Evolutionary conservation across 306 rosid species (phyloP).

Genomic region (Lathyrus sativus): DNA sequence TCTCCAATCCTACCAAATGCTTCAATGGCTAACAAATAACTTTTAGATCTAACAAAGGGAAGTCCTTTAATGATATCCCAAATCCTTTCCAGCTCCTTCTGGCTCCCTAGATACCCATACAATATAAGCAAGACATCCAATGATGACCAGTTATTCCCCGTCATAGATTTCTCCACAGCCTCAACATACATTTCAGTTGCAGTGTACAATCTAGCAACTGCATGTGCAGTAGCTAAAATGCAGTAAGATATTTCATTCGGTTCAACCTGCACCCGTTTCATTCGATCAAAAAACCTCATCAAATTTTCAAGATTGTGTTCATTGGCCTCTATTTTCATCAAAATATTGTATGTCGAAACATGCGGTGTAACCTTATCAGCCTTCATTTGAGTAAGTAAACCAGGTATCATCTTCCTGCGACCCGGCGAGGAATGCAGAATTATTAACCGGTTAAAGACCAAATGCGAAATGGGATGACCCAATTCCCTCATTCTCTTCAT

Average conservation of each 20-base stretch:
- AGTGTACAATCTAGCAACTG: conserved; percentile 67
- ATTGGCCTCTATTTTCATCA: conserved; percentile 88
- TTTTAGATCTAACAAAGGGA: conserved; percentile 74
- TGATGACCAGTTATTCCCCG: conserved; percentile 83
- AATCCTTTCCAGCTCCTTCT: conserved; percentile 66
- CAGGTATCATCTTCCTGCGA: conserved; percentile 61
- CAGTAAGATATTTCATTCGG: conserved; percentile 88
- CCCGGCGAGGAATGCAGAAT: conserved; percentile 64
- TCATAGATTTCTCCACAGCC: conserved; percentile 66
- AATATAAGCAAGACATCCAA: conserved; percentile 69
- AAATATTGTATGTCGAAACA: conserved; percentile 86
- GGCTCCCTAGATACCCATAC: conserved; percentile 76
- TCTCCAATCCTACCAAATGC: conserved; percentile 79
- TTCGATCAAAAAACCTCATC: conserved; percentile 60
- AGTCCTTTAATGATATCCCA: conserved; percentile 66
- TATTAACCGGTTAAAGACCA: conserved; percentile 86
- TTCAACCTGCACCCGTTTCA: conserved; percentile 68
- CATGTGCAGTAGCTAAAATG: conserved; percentile 83
- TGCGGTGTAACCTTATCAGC: conserved; percentile 79
- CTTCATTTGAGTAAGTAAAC: conserved; percentile 79
- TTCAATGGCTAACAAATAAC: conserved; percentile 77
- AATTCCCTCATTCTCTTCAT: conserved; percentile 90
- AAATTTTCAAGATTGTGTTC: conserved; percentile 73
- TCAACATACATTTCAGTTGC: conserved; percentile 79
- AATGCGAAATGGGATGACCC: conserved; percentile 74